phyloP scores from a whole-genome alignment of 495 filamentous ascomycete genomes.

The Xylaria longipes region DNA sequence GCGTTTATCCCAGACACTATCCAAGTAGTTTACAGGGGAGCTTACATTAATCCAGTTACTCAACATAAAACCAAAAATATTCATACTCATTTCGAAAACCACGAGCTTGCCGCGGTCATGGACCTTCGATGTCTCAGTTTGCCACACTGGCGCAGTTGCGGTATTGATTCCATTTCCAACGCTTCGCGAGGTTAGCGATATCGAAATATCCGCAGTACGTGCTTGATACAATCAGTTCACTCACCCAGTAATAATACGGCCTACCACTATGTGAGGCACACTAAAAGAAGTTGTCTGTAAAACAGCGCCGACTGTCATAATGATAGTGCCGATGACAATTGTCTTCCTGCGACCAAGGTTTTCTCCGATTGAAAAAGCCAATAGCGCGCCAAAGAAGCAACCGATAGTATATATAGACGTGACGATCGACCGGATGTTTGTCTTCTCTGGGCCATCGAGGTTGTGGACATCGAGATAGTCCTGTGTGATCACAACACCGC shows the following conservation, averaged over 20 bases:
- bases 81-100: slow-evolving; percentile 66
- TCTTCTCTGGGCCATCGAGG: slow-evolving; percentile 55
- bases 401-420: slow-evolving; percentile 71
- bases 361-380: slow-evolving; percentile 65
- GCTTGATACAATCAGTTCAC: neutral
- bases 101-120: slow-evolving; percentile 66
- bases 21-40: neutral
- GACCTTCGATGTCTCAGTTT: slow-evolving; percentile 65
- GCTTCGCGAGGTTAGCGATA: slow-evolving; percentile 34
- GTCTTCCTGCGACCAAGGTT: slow-evolving; percentile 63
- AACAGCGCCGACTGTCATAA: slow-evolving; percentile 68
- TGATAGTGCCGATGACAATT: slow-evolving; percentile 59
- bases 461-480: slow-evolving; percentile 62
- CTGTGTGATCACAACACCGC: slow-evolving; percentile 62
- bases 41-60: slow-evolving; percentile 60
- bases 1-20: neutral
- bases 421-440: slow-evolving; percentile 60
- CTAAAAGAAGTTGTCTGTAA: slow-evolving; percentile 68
- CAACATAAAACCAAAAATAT: slow-evolving; percentile 67
- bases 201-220: neutral
- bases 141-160: slow-evolving; percentile 68
- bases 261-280: slow-evolving; percentile 68
- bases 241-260: slow-evolving; percentile 60
- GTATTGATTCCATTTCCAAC: slow-evolving; percentile 74
- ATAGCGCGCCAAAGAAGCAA: slow-evolving; percentile 67